These are phyloP conservation scores for Candida endomychidarum DNA, from an alignment of 805 yeast species.

Conservation along the genomic window DNA sequence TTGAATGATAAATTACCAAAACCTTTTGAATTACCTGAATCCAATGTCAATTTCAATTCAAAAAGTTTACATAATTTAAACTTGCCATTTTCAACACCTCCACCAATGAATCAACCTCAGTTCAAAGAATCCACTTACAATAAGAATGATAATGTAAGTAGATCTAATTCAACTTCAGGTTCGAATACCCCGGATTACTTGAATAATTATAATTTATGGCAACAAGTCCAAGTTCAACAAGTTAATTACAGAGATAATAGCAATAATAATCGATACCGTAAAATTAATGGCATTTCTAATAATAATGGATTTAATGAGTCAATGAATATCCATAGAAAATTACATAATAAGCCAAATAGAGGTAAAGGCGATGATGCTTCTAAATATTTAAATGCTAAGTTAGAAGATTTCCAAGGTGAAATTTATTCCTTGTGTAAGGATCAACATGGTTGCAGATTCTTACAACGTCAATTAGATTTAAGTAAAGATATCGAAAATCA, in stretches of 20 bases:
- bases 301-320: slow-evolving; percentile 18
- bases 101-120: slow-evolving; percentile 16
- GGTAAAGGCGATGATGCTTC: slow-evolving; percentile 67
- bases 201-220: slow-evolving; percentile 11
- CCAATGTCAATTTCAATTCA: neutral
- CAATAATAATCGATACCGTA: slow-evolving; percentile 12
- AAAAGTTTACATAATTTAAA: slow-evolving; percentile 14
- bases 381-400: slow-evolving; percentile 62
- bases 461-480: slow-evolving; percentile 81
- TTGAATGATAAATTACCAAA: slow-evolving; percentile 12
- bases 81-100: slow-evolving; percentile 26
- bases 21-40: slow-evolving; percentile 23
- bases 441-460: slow-evolving; percentile 93
- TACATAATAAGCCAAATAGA: slow-evolving; percentile 28
- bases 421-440: slow-evolving; percentile 85
- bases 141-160: neutral
- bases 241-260: slow-evolving; percentile 10
- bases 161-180: slow-evolving; percentile 15
- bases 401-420: slow-evolving; percentile 69
- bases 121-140: neutral
- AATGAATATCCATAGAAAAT: slow-evolving; percentile 46
- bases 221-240: slow-evolving; percentile 12
- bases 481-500: slow-evolving; percentile 38
- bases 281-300: slow-evolving; percentile 10
- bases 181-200: slow-evolving; percentile 7